Base-by-base conservation (phyloP, 257 asterid species). In the Forsythia viridissima region DNA sequence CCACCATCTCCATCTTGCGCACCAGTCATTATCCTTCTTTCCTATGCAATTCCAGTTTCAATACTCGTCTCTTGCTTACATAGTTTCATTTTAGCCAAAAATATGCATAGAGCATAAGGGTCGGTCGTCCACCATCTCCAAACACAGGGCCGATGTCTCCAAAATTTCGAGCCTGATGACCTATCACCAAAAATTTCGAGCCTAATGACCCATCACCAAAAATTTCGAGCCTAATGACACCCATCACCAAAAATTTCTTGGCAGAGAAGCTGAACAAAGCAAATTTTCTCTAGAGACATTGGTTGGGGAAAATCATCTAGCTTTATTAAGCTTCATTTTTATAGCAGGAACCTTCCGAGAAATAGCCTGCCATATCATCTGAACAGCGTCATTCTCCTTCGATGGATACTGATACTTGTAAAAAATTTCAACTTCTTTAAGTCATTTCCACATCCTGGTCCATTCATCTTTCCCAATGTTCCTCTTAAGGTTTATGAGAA, bases 331-430 rank as follows among this genome's bases (percentile, higher is more conserved):
- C 57, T 79, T 77, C 85, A 76, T 71, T 72, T 79, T 85, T 36
- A 85, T 43, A 24, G 24, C 24, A 24, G 24, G 24, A 24, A 24
- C 24, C 24, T 24, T 24, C 24, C 24, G 24, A 24, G 82, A 83
- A 48, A 82, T 38, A 0, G 91, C 91, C 73, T 24, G 24, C 24
- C 24, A 24, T 24, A 24, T 24, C 24, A 24, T 24, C 24, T 24
- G 24, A 24, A 24, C 89, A 24, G 91, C 92, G 46, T 89, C 92
- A 18, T 89, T 72, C 77, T 80, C 86, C 34, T 80, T 82, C 1
- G 92, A 85, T 0, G 92, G 92, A 37, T 83, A 89, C 78, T 78
- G 92, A 80, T 61, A 89, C 86, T 85, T 85, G 5, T 74, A 89
- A 44, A 85, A 76, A 8, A 46, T 80, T 71, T 89, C 85, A 8